These are phyloP conservation scores for Phytomonas sp. DNA, from an alignment of 208 protist genomes.

Conservation along the genomic window DNA sequence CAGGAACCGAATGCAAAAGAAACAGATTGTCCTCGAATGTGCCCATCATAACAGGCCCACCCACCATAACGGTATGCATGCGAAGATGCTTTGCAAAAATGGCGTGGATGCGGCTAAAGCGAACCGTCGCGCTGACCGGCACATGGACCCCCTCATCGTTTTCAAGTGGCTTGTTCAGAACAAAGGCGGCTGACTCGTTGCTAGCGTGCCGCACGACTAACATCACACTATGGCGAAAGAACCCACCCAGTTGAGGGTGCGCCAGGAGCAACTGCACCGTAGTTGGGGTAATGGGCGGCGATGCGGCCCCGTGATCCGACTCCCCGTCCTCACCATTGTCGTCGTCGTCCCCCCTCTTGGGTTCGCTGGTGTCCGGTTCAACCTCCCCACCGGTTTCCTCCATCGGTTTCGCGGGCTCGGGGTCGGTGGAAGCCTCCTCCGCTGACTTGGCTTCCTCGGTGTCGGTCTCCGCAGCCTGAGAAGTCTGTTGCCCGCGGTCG, in stretches of 20 bases:
- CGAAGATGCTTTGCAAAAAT: conserved; percentile 51
- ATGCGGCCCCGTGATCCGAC: conserved; percentile 11
- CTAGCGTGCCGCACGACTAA: conserved; percentile 52
- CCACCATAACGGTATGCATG: conserved; percentile 67
- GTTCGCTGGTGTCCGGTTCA: background rate
- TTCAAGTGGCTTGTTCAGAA: conserved; percentile 65
- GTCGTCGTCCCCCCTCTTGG: conserved; percentile 8
- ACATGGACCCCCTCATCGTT: conserved; percentile 42
- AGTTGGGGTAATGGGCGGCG: conserved; percentile 19
- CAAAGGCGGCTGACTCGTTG: conserved; percentile 56
- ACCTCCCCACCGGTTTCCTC: conserved; percentile 12
- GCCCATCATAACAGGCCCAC: conserved; percentile 62
- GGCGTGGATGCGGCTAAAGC: conserved; percentile 41
- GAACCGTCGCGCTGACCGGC: conserved; percentile 33
- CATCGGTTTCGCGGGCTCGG: conserved; percentile 10
- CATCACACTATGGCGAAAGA: conserved; percentile 58
- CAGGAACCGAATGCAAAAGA: conserved; percentile 62
- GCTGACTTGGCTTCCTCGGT: background rate
- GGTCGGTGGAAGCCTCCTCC: background rate
- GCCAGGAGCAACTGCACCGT: conserved; percentile 62
- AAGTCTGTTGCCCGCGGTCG: background rate
- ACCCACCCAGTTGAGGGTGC: conserved; percentile 61
- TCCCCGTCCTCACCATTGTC: conserved; percentile 13
- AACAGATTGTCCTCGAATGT: conserved; percentile 61
- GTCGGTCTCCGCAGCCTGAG: conserved; percentile 11